Base-by-base conservation (phyloP, 2,329 filamentous ascomycete genomes). In the Aspergillus sp. region DNA sequence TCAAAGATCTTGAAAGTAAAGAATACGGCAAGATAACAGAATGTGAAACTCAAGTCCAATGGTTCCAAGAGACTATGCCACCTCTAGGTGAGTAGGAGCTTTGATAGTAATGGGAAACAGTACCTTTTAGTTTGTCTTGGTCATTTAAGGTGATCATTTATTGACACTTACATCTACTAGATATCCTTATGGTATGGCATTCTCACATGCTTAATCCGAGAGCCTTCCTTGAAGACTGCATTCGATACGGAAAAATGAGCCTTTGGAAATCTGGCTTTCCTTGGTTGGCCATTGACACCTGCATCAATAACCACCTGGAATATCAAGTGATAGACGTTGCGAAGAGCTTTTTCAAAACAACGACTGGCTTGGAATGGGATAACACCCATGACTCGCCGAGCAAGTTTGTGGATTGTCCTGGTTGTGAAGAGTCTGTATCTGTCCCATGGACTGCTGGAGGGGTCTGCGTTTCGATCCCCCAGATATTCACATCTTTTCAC, bases 101-200 rank as follows among this genome's bases (percentile, higher is more conserved):
- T 32, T 32, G 8, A 8, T 32, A n/a, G n/a, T 35, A 13, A 13
- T 19, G 19, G 19, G 19, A 19, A 19, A 19, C 19, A 19, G 4
- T 19, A 6, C 8, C n/a, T 29, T 30, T 12, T 29, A 8, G 10
- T 30, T 28, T 27, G 19, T 39, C n/a, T 28, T 11, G 11, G 5
- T 12, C 7, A 27, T 7, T 5, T 39, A 12, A 5, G 9, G 29
- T 40, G 40, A 48, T 39, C 7, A 47, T 39, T 30, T 9, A 48
- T 26, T 9, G 29, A 28, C 48, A 33, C 30, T 34, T 53, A 27
- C 31, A 19, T 31, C 37, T 54, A 53, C 32, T 62, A 74, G 86
- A 90, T 65, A 79, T 90, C 1, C 65, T 90, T 13, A 86, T 90
- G 83, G 82, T 90, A 0, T 87, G 84, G 82, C 87, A 91, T 62